These are phyloP conservation scores for Xerocomellus amylosporus DNA, from an alignment of 768 basidiomycete species.

Conservation along the genomic window DNA sequence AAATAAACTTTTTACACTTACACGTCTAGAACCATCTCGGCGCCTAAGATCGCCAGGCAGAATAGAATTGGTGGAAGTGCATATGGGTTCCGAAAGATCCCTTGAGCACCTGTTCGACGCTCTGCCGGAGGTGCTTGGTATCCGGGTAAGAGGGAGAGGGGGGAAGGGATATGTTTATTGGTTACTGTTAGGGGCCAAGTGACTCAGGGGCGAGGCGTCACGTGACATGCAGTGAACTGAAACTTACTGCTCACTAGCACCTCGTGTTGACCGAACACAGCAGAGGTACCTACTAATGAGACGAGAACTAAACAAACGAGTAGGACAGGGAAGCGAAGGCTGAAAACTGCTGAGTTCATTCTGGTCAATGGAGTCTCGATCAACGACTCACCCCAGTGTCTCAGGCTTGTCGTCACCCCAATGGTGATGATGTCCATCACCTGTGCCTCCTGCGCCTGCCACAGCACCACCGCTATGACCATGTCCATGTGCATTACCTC, in stretches of 20 bases:
- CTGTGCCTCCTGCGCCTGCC: conserved; percentile 10
- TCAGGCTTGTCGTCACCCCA: conserved; percentile 55
- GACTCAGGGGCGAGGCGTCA: neutral
- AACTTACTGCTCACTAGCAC: conserved; percentile 62
- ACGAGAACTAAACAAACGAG: conserved; percentile 54
- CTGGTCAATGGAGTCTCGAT: too few relatives aligned
- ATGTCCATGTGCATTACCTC: conserved; percentile 67
- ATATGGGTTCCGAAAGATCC: conserved; percentile 72
- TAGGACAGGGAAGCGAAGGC: conserved; percentile 67
- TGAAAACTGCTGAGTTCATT: conserved; percentile 15
- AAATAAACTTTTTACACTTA: conserved; percentile 37
- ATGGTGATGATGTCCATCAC: conserved; percentile 59
- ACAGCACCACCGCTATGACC: conserved; percentile 64
- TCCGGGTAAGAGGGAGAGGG: conserved; percentile 40
- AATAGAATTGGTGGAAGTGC: conserved; percentile 61
- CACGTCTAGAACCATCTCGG: conserved; percentile 54
- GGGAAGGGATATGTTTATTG: conserved; percentile 59
- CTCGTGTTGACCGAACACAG: conserved; percentile 60
- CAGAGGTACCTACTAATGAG: conserved; percentile 55
- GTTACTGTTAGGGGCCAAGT: conserved; percentile 42
- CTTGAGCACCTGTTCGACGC: conserved; percentile 9
- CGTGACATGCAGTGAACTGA: neutral
- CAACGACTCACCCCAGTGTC: conserved; percentile 38
- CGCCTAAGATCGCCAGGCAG: conserved; percentile 50
- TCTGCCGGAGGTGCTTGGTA: conserved; percentile 6